phyloP scores from a whole-genome alignment of 2,329 filamentous ascomycete species.

The Setomelanomma holmii region DNA sequence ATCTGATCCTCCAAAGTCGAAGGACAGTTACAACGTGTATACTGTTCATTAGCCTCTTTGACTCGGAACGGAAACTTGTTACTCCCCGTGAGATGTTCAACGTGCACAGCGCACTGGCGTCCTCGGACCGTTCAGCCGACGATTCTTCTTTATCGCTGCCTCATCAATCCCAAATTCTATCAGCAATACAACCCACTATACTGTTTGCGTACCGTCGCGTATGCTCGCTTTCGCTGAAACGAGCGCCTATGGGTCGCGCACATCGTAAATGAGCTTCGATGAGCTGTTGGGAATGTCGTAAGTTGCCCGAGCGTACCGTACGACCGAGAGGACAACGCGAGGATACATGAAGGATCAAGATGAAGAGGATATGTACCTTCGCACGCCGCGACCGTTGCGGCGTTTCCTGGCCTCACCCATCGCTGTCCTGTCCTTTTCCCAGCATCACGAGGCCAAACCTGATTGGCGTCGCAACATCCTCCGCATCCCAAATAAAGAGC shows the following conservation, averaged over 20 bases:
- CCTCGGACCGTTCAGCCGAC: constrained; percentile 38
- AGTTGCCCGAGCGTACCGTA: constrained; percentile 26
- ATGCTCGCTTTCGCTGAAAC: constrained; percentile 13
- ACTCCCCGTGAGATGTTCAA: constrained; percentile 10
- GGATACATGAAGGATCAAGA: constrained; percentile 4
- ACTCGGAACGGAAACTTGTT: constrained; percentile 22
- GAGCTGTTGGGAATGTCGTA: constrained; percentile 18
- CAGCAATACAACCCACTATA: constrained; percentile 36
- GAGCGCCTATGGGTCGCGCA: constrained; percentile 13
- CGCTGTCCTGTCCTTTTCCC: background rate
- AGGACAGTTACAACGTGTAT: background rate
- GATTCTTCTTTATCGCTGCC: constrained; percentile 17
- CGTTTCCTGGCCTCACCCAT: background rate
- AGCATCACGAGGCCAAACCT: background rate
- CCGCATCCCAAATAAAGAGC: constrained; percentile 3
- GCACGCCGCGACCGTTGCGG: constrained; percentile 2
- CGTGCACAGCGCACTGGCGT: constrained; percentile 17
- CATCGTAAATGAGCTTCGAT: constrained; percentile 13
- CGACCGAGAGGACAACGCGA: constrained; percentile 16
- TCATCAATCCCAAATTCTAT: constrained; percentile 22
- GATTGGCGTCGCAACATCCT: constrained; percentile 6
- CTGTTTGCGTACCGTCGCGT: constrained; percentile 27
- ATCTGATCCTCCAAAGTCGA: constrained; percentile 1
- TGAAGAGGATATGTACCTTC: constrained; percentile 24
- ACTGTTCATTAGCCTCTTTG: constrained; percentile 12